A percentile compares a stretch with the other conserved stretches of the same genome.
Conservation (phyloP, 2,329 filamentous ascomycete genomes). For the Talaromyces sp. region DNA sequence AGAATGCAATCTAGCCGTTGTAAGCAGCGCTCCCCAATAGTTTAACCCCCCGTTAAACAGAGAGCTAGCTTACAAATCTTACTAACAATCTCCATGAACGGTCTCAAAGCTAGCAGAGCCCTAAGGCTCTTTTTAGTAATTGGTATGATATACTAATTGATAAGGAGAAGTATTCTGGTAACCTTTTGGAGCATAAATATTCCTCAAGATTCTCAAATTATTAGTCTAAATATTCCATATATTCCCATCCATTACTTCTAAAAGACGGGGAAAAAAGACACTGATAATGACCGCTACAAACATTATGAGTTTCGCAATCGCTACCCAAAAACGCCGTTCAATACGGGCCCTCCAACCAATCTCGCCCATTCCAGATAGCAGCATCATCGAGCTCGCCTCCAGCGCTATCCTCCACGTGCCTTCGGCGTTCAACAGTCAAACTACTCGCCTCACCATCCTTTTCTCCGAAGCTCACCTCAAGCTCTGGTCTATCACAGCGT, state of each 20-base stretch:
- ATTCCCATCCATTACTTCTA: background rate
- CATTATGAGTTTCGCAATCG: background rate
- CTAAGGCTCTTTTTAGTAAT: background rate
- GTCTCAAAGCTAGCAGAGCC: background rate
- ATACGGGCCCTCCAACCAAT: slow-evolving; percentile 28
- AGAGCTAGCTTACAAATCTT: background rate
- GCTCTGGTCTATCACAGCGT: slow-evolving; percentile 49
- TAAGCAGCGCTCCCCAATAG: too few relatives aligned
- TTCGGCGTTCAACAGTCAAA: slow-evolving; percentile 82
- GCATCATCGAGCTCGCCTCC: slow-evolving; percentile 26
- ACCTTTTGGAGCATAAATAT: background rate
- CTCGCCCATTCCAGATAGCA: slow-evolving; percentile 28
- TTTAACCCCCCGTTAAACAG: background rate
- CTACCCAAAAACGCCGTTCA: slow-evolving; percentile 19
- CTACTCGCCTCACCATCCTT: slow-evolving; percentile 71
- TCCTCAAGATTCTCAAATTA: background rate
- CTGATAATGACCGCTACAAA: background rate
- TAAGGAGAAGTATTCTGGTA: background rate
- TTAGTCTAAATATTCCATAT: background rate
- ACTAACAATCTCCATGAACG: background rate
- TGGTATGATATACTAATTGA: background rate
- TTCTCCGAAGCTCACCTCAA: slow-evolving; percentile 79
- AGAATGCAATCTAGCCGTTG: too few relatives aligned
- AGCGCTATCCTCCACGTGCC: slow-evolving; percentile 63
- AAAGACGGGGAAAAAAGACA: background rate